Percentiles rank a stretch among this genome's conserved stretches.
phyloP scores from a whole-genome alignment of 192 early-diverging fungal genomes.

The Thoreauomyces humboldtii region DNA sequence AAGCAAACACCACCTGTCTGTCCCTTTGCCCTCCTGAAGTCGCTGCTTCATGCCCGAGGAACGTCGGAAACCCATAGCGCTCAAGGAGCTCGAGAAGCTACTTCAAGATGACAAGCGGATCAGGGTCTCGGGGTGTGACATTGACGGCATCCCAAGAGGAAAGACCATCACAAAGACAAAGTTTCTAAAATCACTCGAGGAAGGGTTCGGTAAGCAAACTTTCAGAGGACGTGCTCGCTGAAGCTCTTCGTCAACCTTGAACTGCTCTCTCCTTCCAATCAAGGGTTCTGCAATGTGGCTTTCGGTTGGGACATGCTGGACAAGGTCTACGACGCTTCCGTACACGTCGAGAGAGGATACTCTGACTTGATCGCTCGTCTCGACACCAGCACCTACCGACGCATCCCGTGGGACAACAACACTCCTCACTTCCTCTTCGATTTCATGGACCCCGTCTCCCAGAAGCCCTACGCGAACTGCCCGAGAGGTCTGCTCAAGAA shows the following conservation, averaged over 20 bases:
- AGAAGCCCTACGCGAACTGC: conserved; percentile 58
- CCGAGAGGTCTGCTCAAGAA: conserved; percentile 59
- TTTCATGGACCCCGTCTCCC: conserved; percentile 58
- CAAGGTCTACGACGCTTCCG: conserved; percentile 51
- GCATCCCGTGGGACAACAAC: conserved; percentile 73
- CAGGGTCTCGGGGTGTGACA: conserved; percentile 64
- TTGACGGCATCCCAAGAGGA: conserved; percentile 72
- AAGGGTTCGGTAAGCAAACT: conserved; percentile 73
- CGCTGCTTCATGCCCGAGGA: conserved; percentile 1
- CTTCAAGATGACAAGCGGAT: conserved; percentile 14
- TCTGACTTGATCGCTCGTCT: conserved; percentile 64
- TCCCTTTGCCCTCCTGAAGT: no score
- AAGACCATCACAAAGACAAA: conserved; percentile 68
- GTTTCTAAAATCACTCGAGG: conserved; percentile 58
- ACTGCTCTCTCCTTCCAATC: background rate
- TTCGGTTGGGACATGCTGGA: conserved; percentile 84
- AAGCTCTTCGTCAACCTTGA: background rate
- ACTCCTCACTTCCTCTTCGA: conserved; percentile 71
- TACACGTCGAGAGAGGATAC: conserved; percentile 40
- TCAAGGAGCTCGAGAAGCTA: conserved; percentile 6
- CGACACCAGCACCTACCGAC: conserved; percentile 62
- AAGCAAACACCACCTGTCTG: no score
- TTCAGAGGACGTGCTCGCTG: background rate
- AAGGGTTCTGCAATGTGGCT: conserved; percentile 75
- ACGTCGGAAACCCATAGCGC: background rate